Evolutionary conservation across 345 rosid genomes (phyloP).

Genomic region (Psidium guajava): DNA sequence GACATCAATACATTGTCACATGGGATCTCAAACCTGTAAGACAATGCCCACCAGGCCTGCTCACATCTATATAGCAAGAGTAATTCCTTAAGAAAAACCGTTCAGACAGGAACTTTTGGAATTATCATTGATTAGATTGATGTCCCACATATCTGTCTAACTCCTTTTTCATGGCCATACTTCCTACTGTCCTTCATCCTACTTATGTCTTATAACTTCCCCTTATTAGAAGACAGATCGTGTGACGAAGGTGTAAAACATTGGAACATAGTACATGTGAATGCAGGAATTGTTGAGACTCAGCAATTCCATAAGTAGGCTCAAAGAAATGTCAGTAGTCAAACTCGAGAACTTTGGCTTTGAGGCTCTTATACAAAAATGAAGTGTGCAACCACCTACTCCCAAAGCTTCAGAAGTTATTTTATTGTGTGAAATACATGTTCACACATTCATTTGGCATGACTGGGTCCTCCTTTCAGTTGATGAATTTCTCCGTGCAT

Average conservation of each 20-base stretch:
- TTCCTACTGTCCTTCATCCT: background rate
- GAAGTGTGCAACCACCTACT: background rate
- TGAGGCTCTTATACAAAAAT: background rate
- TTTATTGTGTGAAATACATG: background rate
- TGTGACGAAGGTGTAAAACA: background rate
- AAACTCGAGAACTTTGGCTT: background rate
- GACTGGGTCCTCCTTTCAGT: background rate
- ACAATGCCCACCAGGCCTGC: background rate
- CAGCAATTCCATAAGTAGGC: background rate
- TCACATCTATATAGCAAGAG: background rate
- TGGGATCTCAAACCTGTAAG: background rate
- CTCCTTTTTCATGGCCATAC: background rate
- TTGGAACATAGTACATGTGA: background rate
- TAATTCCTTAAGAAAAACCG: background rate
- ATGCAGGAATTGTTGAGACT: background rate
- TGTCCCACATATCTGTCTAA: background rate
- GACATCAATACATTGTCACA: background rate
- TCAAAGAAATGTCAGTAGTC: background rate
- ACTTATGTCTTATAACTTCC: background rate
- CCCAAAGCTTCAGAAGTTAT: background rate
- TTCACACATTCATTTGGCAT: background rate
- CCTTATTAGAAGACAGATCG: background rate
- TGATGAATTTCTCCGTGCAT: background rate
- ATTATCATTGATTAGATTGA: background rate
- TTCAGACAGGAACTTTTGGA: background rate